These are phyloP conservation scores for Notholithocarpus densiflorus DNA, from an alignment of 306 rosid species.

Conservation along the genomic window DNA sequence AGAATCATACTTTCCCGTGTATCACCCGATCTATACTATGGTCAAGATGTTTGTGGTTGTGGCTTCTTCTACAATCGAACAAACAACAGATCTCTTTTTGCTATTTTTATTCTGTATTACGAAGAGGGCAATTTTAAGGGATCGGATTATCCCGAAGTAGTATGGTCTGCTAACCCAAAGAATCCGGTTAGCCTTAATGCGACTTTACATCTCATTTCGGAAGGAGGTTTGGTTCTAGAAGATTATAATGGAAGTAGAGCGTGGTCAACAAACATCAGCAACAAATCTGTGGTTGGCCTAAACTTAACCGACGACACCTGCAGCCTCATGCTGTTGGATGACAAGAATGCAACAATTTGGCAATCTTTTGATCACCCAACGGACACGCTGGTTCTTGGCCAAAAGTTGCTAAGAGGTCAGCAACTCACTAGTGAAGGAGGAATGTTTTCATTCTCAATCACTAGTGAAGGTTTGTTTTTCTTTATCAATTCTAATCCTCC, in stretches of 20 bases:
- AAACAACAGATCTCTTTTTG: not conserved
- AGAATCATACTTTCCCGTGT: not conserved
- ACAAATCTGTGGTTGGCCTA: conserved; percentile 14
- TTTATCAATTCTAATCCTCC: not conserved
- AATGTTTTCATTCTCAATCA: not conserved
- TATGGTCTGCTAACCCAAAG: not conserved
- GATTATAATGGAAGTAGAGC: not conserved
- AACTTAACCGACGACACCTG: conserved; percentile 1
- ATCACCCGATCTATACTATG: no score
- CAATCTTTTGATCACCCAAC: conserved; percentile 13
- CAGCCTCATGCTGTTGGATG: conserved; percentile 8
- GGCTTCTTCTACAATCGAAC: not conserved
- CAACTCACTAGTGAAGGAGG: not conserved
- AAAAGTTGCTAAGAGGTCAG: not conserved
- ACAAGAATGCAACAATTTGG: not conserved
- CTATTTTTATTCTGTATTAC: not conserved
- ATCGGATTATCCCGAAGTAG: not conserved
- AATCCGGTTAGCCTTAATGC: not conserved
- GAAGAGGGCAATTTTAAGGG: no score
- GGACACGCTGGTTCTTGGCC: not conserved
- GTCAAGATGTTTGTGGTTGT: not conserved
- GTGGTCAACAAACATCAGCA: not conserved
- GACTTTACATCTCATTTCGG: not conserved
- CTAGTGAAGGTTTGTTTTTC: not conserved
- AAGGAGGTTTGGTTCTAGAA: not conserved